Percentiles rank a stretch among this genome's conserved stretches.
These are phyloP conservation scores for Coniferiporia sulphurascens DNA, from an alignment of 1,284 basidiomycete species.

Conservation along the genomic window DNA sequence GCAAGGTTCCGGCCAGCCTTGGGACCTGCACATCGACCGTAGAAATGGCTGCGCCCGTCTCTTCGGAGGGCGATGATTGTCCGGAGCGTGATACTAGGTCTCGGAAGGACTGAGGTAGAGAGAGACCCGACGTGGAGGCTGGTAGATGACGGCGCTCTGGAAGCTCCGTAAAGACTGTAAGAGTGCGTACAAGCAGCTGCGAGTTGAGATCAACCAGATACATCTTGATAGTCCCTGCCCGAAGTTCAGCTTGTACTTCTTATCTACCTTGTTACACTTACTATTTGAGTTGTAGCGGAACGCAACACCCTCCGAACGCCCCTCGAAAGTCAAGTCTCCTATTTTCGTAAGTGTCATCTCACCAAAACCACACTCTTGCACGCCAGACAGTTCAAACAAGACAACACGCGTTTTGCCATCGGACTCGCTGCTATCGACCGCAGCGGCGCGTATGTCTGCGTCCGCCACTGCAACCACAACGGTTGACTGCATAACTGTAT, in stretches of 20 bases:
- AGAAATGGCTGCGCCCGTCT: neutral
- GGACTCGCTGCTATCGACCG: slow-evolving; percentile 10
- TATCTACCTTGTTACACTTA: neutral
- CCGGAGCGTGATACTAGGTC: neutral
- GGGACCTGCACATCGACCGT: neutral
- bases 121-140: neutral
- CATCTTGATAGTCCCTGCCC: slow-evolving; percentile 5
- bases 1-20: slow-evolving; percentile 1
- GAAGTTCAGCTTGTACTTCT: neutral
- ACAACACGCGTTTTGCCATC: slow-evolving; percentile 10
- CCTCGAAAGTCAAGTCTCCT: slow-evolving; percentile 12
- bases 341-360: slow-evolving; percentile 4
- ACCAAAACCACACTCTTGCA: slow-evolving; percentile 2
- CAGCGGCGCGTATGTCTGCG: slow-evolving; percentile 1
- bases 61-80: neutral
- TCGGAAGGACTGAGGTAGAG: slow-evolving; percentile 6
- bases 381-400: slow-evolving; percentile 3
- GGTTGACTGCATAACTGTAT: neutral
- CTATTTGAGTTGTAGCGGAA: neutral
- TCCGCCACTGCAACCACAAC: slow-evolving; percentile 13
- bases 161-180: neutral
- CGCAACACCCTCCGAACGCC: slow-evolving; percentile 3
- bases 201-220: slow-evolving; percentile 3
- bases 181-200: neutral
- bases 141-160: neutral